A percentile compares a stretch with the other conserved stretches of the same genome.
phyloP scores from a whole-genome alignment of 352 stramenopile genomes.

The Pelagophyceae sp. region DNA sequence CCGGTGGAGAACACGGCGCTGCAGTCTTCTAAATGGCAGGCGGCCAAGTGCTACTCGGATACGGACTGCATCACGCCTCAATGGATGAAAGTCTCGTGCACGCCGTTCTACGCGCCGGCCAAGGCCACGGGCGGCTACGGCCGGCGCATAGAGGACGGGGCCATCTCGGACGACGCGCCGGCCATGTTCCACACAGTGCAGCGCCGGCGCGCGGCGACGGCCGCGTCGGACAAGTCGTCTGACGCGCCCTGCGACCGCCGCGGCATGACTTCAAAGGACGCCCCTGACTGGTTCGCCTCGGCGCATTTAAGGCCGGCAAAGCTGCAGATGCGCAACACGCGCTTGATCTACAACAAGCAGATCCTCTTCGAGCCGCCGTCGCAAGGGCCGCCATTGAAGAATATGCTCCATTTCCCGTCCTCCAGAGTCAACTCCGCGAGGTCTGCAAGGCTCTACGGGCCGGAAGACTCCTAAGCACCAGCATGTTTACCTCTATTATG shows the following conservation, averaged over 20 bases:
- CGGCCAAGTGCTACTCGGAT: conserved; percentile 9
- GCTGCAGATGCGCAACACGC: background rate
- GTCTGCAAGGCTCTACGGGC: too few relatives aligned
- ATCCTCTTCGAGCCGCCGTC: background rate
- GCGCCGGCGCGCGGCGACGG: too few relatives aligned
- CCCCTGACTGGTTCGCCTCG: background rate
- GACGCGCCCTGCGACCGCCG: too few relatives aligned
- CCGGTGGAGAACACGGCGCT: background rate
- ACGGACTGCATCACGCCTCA: conserved; percentile 14
- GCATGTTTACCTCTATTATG: too few relatives aligned
- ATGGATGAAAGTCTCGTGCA: conserved; percentile 21
- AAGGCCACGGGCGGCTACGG: conserved; percentile 25
- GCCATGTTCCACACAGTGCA: conserved; percentile 18
- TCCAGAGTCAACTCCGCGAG: too few relatives aligned
- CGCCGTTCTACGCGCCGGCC: conserved; percentile 13
- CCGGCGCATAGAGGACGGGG: conserved; percentile 17
- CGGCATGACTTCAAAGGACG: background rate
- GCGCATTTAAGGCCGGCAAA: background rate
- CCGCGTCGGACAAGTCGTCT: background rate
- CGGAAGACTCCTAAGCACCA: too few relatives aligned
- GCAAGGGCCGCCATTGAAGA: too few relatives aligned
- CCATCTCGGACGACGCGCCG: conserved; percentile 18
- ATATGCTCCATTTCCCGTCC: too few relatives aligned
- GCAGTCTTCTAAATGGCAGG: background rate
- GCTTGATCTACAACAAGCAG: background rate